These are phyloP conservation scores for Gymnopilus junonius DNA, from an alignment of 768 basidiomycete genomes.

Conservation along the genomic window DNA sequence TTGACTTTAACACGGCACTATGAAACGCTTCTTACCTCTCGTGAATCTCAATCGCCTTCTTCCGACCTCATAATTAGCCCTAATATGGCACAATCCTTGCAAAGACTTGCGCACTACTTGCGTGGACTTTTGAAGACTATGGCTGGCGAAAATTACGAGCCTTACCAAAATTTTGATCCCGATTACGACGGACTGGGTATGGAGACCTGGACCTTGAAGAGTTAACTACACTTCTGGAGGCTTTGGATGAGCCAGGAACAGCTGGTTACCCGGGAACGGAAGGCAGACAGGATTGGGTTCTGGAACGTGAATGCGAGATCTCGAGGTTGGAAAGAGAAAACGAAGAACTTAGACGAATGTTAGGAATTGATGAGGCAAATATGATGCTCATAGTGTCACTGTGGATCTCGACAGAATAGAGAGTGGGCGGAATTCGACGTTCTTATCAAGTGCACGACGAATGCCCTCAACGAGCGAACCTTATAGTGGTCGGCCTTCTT, in stretches of 20 bases:
- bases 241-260: slow-evolving; percentile 39
- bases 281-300: slow-evolving; percentile 77
- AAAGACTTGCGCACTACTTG: slow-evolving; percentile 71
- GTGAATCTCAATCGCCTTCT: slow-evolving; percentile 59
- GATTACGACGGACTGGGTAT: slow-evolving; percentile 39
- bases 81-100: slow-evolving; percentile 66
- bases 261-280: slow-evolving; percentile 36
- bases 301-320: slow-evolving; percentile 90
- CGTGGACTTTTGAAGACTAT: slow-evolving; percentile 75
- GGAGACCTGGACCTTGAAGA: slow-evolving; percentile 40
- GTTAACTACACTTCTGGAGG: slow-evolving; percentile 45
- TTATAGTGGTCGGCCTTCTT: slow-evolving; percentile 24
- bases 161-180: slow-evolving; percentile 33
- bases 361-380: slow-evolving; percentile 71
- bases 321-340: slow-evolving; percentile 84
- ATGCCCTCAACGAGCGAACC: slow-evolving; percentile 26
- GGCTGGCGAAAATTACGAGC: slow-evolving; percentile 65
- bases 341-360: slow-evolving; percentile 67
- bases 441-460: slow-evolving; percentile 37
- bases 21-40: slow-evolving; percentile 74
- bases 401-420: slow-evolving; percentile 53
- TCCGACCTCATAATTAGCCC: slow-evolving; percentile 61
- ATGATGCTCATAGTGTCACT: slow-evolving; percentile 56
- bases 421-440: slow-evolving; percentile 41
- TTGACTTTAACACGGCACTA: slow-evolving; percentile 88